Base-by-base conservation (phyloP, 164 flowering plant species). In the Kingdonia uniflora region DNA sequence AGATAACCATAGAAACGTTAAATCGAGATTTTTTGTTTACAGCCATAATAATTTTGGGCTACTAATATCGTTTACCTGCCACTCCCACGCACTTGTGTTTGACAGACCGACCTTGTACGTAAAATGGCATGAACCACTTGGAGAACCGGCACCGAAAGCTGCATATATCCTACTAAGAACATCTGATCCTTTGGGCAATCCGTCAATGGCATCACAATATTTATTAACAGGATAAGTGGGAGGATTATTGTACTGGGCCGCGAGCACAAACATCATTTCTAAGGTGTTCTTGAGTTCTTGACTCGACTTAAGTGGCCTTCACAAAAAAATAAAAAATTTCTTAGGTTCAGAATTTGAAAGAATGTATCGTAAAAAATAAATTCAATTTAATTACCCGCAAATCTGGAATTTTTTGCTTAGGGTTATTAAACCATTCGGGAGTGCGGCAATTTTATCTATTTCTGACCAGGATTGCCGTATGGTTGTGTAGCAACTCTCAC, bases 341-440 rank as follows among this genome's bases (percentile, higher is more conserved):
- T 4, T 16, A 43, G 19, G 47, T 1, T n/a, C 13, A n/a, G 21
- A 2, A 43, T 43, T 6, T 6, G 11, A 17, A 14, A 41, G n/a
- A 0, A 19, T 14, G 35, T 23, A 48, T 6, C 21, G 11, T 6
- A 20, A 46, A 17, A 46, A 2, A 22, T 11, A 16, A 45, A 19
- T n/a, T 2, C 15, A 49, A 22, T 49, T 22, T 17, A 51, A 38
- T 52, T 74, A 84, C 92, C 29, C 17, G 87, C 92, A 84, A 49
- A 79, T 72, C 10, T 62, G 69, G 66, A 84, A 81, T 49, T 42
- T 68, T 23, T 61, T 33, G 62, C 71, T 70, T 1, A 84, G 77
- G 19, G 42, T 16, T 14, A 66, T 51, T 13, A 80, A 78, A 11
- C 92, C 87, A 45, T 72, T 19, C 8, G 55, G 44, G 19, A 7